Conservation (phyloP, 1,284 basidiomycete species). For the Malassezia brasiliensis region DNA sequence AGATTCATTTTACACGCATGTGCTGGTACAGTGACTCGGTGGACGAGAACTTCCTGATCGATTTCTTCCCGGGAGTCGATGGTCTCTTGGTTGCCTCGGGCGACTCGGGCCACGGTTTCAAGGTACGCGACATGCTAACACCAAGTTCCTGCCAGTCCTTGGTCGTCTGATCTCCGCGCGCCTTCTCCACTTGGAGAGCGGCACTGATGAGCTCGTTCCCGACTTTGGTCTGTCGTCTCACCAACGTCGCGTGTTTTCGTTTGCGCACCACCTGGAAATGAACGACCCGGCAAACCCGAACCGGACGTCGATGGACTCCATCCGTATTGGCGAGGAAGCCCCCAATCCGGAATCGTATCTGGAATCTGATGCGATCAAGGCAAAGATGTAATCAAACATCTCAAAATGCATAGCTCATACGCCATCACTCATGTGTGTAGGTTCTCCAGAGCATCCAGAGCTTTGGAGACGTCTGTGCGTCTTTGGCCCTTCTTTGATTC, state of each 20-base stretch:
- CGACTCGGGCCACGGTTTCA: slow-evolving; percentile 52
- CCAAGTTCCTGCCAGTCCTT: slow-evolving; percentile 68
- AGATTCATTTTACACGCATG: slow-evolving; percentile 60
- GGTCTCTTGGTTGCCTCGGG: slow-evolving; percentile 51
- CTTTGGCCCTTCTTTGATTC: too few species aligned
- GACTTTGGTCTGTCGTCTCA: slow-evolving; percentile 10
- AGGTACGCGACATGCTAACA: slow-evolving; percentile 19
- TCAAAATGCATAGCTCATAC: too few species aligned
- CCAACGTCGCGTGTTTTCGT: slow-evolving; percentile 21
- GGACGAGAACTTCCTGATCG: slow-evolving; percentile 52
- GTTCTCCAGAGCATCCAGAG: background rate
- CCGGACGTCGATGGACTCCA: slow-evolving; percentile 2
- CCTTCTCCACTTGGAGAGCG: slow-evolving; percentile 48
- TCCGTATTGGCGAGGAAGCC: slow-evolving; percentile 3
- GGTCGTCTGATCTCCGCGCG: slow-evolving; percentile 65
- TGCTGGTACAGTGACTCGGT: slow-evolving; percentile 62
- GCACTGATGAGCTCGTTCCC: slow-evolving; percentile 4
- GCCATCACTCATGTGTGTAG: background rate
- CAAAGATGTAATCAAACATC: slow-evolving; percentile 1
- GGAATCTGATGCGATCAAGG: background rate
- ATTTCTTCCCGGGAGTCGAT: slow-evolving; percentile 49
- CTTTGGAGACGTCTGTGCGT: background rate
- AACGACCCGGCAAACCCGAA: background rate
- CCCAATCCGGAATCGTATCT: background rate
- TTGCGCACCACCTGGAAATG: slow-evolving; percentile 20